Evolutionary conservation across 768 basidiomycete species (phyloP).

Genomic region (Psilocybe azurescens): DNA sequence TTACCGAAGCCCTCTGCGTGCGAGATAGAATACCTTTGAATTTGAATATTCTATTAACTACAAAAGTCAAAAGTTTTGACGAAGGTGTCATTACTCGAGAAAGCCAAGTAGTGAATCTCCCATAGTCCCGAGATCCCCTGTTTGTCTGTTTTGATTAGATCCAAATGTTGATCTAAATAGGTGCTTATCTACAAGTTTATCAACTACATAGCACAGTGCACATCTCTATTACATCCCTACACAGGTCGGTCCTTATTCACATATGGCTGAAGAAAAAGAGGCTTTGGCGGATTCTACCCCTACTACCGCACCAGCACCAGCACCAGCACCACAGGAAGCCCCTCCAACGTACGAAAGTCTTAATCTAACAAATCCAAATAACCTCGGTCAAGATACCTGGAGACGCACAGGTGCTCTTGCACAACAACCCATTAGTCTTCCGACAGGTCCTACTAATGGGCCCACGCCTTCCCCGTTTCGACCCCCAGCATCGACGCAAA

Average conservation of each 20-base stretch:
- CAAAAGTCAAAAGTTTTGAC: no score
- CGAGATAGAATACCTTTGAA: no score
- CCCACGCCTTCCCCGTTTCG: slow-evolving; percentile 2
- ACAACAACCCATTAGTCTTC: slow-evolving; percentile 15
- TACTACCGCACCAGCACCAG: background rate
- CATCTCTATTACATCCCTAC: background rate
- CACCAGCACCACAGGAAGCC: slow-evolving; percentile 23
- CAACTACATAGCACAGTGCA: background rate
- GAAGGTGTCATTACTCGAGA: no score
- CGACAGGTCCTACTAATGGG: background rate
- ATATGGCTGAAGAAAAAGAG: slow-evolving; percentile 12
- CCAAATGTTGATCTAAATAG: background rate
- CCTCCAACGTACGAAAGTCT: slow-evolving; percentile 38
- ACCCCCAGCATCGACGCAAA: slow-evolving; percentile 4
- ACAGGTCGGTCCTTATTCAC: background rate
- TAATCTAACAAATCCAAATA: slow-evolving; percentile 1
- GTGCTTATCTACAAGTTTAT: background rate
- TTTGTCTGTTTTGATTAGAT: background rate
- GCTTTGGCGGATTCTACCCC: slow-evolving; percentile 6
- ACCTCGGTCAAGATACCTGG: slow-evolving; percentile 13
- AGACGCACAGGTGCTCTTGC: slow-evolving; percentile 5
- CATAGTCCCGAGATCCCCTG: background rate
- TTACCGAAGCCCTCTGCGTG: no score
- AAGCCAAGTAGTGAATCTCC: background rate
- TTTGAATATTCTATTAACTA: no score